Base-by-base conservation (phyloP, 2,329 filamentous ascomycete genomes). In the Monilinia aucupariae region DNA sequence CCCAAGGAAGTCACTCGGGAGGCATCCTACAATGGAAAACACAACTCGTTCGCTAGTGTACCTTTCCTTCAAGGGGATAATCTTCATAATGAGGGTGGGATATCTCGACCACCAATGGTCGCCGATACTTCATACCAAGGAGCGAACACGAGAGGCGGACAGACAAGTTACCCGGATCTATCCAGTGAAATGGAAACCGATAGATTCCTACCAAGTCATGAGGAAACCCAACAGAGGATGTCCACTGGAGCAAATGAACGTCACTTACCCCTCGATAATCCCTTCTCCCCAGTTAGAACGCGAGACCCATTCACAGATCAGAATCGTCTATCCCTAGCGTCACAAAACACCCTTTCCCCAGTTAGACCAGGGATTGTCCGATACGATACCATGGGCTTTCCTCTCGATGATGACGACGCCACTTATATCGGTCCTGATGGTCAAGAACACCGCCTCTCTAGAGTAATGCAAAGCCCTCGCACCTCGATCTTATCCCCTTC, bases 311-410 rank as follows among this genome's bases (percentile, higher is more conserved):
- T 59, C 7, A 47, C 49, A 30, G 52, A 49, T 63, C 54, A 61
- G 34, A 49, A 54, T 30, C 64, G 52, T 52, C 49, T 41, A 9
- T 64, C 15, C 43, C 43, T 32, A 34, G 17, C 43, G 5, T 32
- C 59, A 20, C 25, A 25, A 32, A 47, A 22, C 32, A 27, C 32
- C 6, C 20, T 7, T 4, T 43, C 58, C 12, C 27, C 27, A 25
- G 1, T 27, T 2, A 41, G 39, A 15, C 59, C 48, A 32, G 58
- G 58, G 7, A 30, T 37, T 10, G 20, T 61, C 39, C 41, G 34
- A 39, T 59, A 55, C 60, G 68, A 71, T 37, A 71, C 68, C 4
- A 71, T 71, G 68, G 67, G 66, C 6, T 68, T 68, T 47, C 67
- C 68, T 6, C 62, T 68, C 17, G 64, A 68, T 8, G 61, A 61